Conservation (phyloP, 805 yeast genomes). For the Kuraishia capsulata region DNA sequence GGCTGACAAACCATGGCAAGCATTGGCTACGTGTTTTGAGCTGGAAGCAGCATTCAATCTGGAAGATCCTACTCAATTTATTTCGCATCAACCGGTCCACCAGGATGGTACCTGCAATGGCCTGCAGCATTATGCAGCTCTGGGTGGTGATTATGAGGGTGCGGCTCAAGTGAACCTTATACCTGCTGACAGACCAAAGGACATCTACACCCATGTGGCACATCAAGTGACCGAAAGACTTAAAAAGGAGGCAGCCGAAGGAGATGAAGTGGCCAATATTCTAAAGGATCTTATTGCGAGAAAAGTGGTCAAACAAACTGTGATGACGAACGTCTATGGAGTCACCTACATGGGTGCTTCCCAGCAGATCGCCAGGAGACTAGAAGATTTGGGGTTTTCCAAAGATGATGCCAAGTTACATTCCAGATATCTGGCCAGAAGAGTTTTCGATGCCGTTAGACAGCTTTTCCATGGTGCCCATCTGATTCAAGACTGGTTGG, state of each 20-base stretch:
- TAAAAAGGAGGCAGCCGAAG: constrained; percentile 41
- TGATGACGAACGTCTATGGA: constrained; percentile 97
- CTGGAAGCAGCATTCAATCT: constrained; percentile 49
- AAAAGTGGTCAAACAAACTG: constrained; percentile 92
- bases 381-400: constrained; percentile 46
- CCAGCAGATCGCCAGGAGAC: constrained; percentile 75
- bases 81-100: constrained; percentile 72
- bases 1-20: constrained; percentile 84
- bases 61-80: constrained; percentile 53
- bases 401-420: constrained; percentile 31
- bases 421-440: constrained; percentile 61
- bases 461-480: constrained; percentile 89
- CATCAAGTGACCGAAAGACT: constrained; percentile 48
- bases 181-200: constrained; percentile 67
- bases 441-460: constrained; percentile 77
- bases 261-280: constrained; percentile 42
- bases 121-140: constrained; percentile 77
- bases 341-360: constrained; percentile 93
- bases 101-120: constrained; percentile 89
- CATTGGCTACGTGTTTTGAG: constrained; percentile 62
- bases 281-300: constrained; percentile 62
- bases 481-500: constrained; percentile 93
- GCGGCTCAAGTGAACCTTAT: constrained; percentile 70
- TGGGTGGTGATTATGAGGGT: constrained; percentile 80
- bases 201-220: constrained; percentile 69